Evolutionary conservation across 345 rosid genomes (phyloP), one percentile per base, ranked within the genome.

Genomic region (Rhodamnia rubescens): DNA sequence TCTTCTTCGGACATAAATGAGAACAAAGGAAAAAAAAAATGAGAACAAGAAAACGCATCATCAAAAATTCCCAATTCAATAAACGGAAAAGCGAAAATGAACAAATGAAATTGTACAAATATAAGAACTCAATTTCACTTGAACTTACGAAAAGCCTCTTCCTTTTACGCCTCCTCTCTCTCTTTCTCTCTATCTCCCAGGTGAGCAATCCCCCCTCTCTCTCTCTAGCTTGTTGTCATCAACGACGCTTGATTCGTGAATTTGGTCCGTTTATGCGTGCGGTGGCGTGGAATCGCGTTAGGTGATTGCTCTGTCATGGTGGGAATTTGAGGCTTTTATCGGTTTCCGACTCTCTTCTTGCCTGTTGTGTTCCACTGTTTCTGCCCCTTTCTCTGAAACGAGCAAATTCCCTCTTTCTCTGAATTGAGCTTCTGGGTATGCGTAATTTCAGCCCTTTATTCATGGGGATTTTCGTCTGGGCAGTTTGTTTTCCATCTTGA

Each of bases 1-100:
- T 7, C 74, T 18, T 20, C 9, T 27, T 4, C 22, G 80, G 26
- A 36, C 47, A 69, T 16, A 2, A 69, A 5, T 4, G 16, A 69
- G 24, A 0, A 18, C 12, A 22, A 36, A n/a, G n/a, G n/a, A n/a
- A n/a, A n/a, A n/a, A n/a, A n/a, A n/a, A 2, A 69, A 5, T 4
- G 16, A 69, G 24, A 0, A 18, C 12, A 22, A 36, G 80, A 9
- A 18, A 36, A 18, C 47, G 80, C 80, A 69, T 36, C 80, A 5
- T 0, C 2, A 21, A 29, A 9, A 16, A 11, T 4, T 18, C 2
- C 42, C 47, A 36, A 57, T 69, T 69, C 12, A 42, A 32, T 5
- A 42, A 42, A 36, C 6, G 44, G 44, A 5, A 5, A 18, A 64
- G 1, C 1, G 6, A 16, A 32, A 64, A 69, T 4, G 47, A 21